phyloP scores from a whole-genome alignment of 148 eudicot species.

The Heliosperma pusillum region DNA sequence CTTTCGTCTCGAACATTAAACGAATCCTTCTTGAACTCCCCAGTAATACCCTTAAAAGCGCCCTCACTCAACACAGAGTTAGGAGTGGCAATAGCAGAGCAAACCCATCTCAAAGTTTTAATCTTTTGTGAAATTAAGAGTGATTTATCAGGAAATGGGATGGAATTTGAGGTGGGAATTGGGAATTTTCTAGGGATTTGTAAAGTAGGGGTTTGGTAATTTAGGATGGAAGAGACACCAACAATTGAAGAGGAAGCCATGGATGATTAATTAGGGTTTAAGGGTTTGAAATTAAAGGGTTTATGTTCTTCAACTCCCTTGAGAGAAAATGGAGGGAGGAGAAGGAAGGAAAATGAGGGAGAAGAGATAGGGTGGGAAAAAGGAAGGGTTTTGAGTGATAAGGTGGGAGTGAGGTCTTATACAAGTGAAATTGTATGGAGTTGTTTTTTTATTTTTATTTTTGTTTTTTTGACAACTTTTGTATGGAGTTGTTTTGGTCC shows the following conservation, averaged over 20 bases:
- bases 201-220: conserved; percentile 43
- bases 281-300: neutral
- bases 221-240: conserved; percentile 49
- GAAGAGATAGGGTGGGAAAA: conserved; percentile 12
- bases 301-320: neutral
- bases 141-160: conserved; percentile 36
- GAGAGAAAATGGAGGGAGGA: conserved; percentile 20
- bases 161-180: conserved; percentile 26
- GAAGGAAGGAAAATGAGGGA: conserved; percentile 13
- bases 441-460: too few species aligned
- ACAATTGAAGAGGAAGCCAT: conserved; percentile 73
- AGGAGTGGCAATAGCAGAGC: conserved; percentile 62
- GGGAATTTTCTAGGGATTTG: conserved; percentile 35
- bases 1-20: conserved; percentile 24
- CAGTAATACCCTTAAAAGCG: conserved; percentile 63
- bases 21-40: conserved; percentile 39
- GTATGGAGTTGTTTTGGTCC: conserved; percentile 45
- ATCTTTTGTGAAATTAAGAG: conserved; percentile 29
- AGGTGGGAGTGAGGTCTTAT: conserved; percentile 26
- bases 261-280: neutral
- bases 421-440: conserved; percentile 10
- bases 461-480: too few species aligned
- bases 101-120: conserved; percentile 34
- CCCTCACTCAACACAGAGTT: conserved; percentile 81
- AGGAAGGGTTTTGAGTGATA: conserved; percentile 20